A percentile compares a stretch with the other conserved stretches of the same genome.
phyloP scores from a whole-genome alignment of 2,329 filamentous ascomycete genomes.

The Sphaerulina musiva region DNA sequence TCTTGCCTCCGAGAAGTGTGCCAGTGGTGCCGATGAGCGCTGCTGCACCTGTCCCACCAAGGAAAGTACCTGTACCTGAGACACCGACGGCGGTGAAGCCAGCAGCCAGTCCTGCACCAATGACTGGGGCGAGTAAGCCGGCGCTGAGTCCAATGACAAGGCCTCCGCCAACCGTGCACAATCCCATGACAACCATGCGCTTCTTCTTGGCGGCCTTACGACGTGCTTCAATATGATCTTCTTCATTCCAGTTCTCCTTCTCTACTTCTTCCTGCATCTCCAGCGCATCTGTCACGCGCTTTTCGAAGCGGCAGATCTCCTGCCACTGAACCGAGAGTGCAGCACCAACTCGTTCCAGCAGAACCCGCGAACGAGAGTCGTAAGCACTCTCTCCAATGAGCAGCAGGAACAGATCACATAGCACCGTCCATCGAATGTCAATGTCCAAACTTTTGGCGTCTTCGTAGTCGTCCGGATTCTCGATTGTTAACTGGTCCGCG shows the following conservation, averaged over 20 bases:
- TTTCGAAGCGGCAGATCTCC: constrained; percentile 94
- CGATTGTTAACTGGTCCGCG: constrained; percentile 70
- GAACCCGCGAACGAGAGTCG: constrained; percentile 75
- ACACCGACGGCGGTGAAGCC: constrained; percentile 95
- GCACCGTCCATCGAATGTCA: constrained; percentile 90
- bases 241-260: constrained; percentile 96
- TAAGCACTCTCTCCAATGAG: constrained; percentile 96
- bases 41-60: constrained; percentile 85
- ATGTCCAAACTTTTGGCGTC: constrained; percentile 83
- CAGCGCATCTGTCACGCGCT: constrained; percentile 88
- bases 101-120: constrained; percentile 86
- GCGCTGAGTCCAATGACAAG: constrained; percentile 93
- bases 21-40: constrained; percentile 89
- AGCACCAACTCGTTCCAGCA: constrained; percentile 76
- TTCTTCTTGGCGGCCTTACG: constrained; percentile 74
- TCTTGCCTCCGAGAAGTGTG: constrained; percentile 76
- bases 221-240: constrained; percentile 82
- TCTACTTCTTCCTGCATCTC: constrained; percentile 95
- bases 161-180: constrained; percentile 91
- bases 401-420: constrained; percentile 91
- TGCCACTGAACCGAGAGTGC: constrained; percentile 79
- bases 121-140: constrained; percentile 83
- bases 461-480: constrained; percentile 74
- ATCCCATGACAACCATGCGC: constrained; percentile 88
- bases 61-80: constrained; percentile 77